Evolutionary conservation across 164 flowering plant genomes (phyloP), one percentile per base, ranked within the genome.

Genomic region (Annona squamosa): DNA sequence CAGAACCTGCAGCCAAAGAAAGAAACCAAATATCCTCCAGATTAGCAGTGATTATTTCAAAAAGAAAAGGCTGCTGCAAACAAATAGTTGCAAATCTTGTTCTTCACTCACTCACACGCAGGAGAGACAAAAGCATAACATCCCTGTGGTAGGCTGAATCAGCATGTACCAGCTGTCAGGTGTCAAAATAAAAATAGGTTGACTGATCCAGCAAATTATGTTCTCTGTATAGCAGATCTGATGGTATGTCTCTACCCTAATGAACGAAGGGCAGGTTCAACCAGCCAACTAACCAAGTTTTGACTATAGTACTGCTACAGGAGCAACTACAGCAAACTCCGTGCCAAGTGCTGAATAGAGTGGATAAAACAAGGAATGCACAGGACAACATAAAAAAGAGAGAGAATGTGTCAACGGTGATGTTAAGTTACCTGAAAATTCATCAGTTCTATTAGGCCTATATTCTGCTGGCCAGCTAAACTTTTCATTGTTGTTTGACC

Each of bases 371-470:
- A 63, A 63, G 65, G 37, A n/a, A 63, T 5, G 5, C 17, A 17
- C 26, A 4, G n/a, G 26, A 17, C 65, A 63, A 5, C 26, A 17
- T 18, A 5, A 19, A 5, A 19, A 63, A 63, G 26, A 17, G 2
- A 19, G 3, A 19, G 17, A 5, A 5, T n/a, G 4, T 5, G 17
- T n/a, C 65, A 63, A 5, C 65, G 18, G 13, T 52, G 59, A 3
- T 52, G 59, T 63, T 26, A 66, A 66, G 73, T 57, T 45, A 44
- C 94, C 89, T 82, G 86, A n/a, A 70, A 70, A 71, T 18, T 84
- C 91, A 37, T 85, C 89, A 74, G 76, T 79, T 77, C 78, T 81
- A 48, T 84, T 86, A 18, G 65, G 70, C 74, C 78, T 82, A 63
- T 73, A 82, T 63, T 84, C 87, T 63, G 76, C 71, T 56, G 71